Conservation (phyloP, 345 rosid genomes). For the Eucalyptus paniculata region DNA sequence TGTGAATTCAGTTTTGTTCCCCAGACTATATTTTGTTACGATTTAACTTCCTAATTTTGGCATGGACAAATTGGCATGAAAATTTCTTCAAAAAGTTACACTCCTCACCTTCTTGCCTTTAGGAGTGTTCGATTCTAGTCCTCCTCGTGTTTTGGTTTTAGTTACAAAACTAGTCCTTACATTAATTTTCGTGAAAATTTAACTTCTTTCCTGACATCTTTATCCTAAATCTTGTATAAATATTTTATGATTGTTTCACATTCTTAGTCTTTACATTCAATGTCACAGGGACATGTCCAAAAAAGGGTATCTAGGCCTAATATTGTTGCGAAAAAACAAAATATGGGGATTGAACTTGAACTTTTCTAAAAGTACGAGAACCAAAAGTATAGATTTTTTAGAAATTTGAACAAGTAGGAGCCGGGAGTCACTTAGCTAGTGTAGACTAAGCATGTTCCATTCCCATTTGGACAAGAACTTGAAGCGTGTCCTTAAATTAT, state of each 20-base stretch:
- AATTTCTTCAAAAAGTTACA: background rate
- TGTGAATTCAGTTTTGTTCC: background rate
- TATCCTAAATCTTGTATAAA: background rate
- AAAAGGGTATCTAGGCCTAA: background rate
- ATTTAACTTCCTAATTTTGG: background rate
- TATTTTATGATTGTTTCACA: background rate
- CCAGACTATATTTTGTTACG: background rate
- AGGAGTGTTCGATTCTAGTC: background rate
- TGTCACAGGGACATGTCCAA: background rate
- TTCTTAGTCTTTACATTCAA: background rate
- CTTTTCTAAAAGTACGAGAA: background rate
- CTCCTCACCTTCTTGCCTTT: background rate
- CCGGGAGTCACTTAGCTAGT: background rate
- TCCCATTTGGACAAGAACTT: background rate
- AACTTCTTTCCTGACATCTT: background rate
- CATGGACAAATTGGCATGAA: background rate
- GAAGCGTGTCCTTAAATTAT: background rate
- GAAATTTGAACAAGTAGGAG: background rate
- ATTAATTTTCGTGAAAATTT: background rate
- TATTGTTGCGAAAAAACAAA: background rate
- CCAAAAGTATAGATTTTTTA: background rate
- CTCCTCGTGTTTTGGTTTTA: background rate
- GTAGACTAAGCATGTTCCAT: background rate
- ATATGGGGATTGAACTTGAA: background rate
- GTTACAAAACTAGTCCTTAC: background rate